phyloP scores from a whole-genome alignment of 2,329 filamentous ascomycete species.

The Arthrobotrys conoides region DNA sequence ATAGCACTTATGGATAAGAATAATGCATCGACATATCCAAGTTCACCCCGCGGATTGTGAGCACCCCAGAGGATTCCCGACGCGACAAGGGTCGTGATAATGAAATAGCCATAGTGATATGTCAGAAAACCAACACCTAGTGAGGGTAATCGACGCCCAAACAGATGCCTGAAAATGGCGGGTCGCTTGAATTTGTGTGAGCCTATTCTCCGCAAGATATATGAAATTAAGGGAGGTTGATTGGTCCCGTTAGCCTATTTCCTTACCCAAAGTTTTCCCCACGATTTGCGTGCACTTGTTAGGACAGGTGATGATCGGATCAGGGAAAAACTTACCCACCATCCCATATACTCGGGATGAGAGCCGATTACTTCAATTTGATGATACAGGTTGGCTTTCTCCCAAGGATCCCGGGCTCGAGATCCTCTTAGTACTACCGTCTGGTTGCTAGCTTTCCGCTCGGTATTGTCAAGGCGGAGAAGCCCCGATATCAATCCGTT shows the following conservation, averaged over 20 bases:
- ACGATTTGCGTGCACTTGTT: constrained; percentile 28
- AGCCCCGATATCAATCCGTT: constrained; percentile 17
- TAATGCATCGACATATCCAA: constrained; percentile 76
- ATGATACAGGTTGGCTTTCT: constrained; percentile 52
- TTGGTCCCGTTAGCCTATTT: constrained; percentile 30
- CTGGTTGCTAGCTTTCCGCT: constrained; percentile 25
- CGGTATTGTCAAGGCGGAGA: constrained; percentile 19
- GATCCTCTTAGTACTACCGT: constrained; percentile 50
- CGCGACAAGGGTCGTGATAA: constrained; percentile 55
- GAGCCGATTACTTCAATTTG: constrained; percentile 56
- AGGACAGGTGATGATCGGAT: constrained; percentile 32
- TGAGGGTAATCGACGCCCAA: constrained; percentile 41
- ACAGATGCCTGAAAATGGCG: constrained; percentile 39
- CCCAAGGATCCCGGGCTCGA: constrained; percentile 53
- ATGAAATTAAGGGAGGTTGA: constrained; percentile 22
- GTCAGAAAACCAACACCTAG: constrained; percentile 54
- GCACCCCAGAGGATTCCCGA: constrained; percentile 55
- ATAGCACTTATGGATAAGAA: constrained; percentile 78
- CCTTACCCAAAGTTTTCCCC: constrained; percentile 1
- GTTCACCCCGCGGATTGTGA: constrained; percentile 41
- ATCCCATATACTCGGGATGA: constrained; percentile 60
- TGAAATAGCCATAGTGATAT: constrained; percentile 59
- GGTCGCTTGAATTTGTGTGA: constrained; percentile 59
- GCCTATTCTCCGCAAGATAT: constrained; percentile 31
- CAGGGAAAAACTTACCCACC: constrained; percentile 53